phyloP scores from a whole-genome alignment of 306 rosid species.

The Hippophae gyantsensis region DNA sequence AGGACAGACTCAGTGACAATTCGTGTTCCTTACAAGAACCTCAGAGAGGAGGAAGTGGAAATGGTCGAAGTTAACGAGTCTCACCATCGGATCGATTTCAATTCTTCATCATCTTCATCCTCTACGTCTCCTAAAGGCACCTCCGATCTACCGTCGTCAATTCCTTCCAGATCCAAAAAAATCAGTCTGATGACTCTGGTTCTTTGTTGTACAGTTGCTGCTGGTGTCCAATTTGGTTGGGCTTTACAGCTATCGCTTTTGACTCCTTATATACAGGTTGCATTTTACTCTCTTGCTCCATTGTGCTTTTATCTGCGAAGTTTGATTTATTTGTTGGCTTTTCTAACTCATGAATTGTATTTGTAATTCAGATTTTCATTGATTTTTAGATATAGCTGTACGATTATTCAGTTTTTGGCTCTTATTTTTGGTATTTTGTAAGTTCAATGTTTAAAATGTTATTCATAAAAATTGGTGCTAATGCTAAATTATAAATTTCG shows the following conservation, averaged over 20 bases:
- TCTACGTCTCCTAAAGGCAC: conserved; percentile 20
- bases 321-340: neutral
- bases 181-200: conserved; percentile 37
- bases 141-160: conserved; percentile 14
- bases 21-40: conserved; percentile 72
- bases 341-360: neutral
- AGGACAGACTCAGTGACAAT: conserved; percentile 48
- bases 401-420: neutral
- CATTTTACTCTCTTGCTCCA: neutral
- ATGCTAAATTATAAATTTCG: no score
- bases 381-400: neutral
- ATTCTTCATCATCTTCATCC: conserved; percentile 30
- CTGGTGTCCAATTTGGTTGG: conserved; percentile 99
- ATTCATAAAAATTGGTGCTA: no score
- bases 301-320: neutral
- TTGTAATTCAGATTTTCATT: neutral
- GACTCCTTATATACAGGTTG: conserved; percentile 90
- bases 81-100: conserved; percentile 40
- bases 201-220: conserved; percentile 92
- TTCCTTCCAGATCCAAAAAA: conserved; percentile 20
- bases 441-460: no score
- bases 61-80: conserved; percentile 45
- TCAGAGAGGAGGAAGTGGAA: conserved; percentile 60
- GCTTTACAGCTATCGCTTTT: conserved; percentile 93
- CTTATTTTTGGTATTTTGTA: no score